Conservation (phyloP, 495 filamentous ascomycete species). For the Aspergillus nanangensis region DNA sequence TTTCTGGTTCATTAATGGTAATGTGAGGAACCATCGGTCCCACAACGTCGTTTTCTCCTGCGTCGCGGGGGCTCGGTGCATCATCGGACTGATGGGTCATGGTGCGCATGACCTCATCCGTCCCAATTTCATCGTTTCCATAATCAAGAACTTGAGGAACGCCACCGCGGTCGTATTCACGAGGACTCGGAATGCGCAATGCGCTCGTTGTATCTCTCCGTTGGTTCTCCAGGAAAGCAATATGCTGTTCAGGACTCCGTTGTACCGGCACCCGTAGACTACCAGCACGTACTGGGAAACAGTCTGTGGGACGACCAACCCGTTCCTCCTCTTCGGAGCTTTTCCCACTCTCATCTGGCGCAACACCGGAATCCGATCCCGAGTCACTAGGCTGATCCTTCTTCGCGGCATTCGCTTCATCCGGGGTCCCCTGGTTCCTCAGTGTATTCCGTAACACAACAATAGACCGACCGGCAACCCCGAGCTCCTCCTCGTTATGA, state of each 20-base stretch:
- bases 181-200: slow-evolving; percentile 79
- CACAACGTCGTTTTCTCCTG: slow-evolving; percentile 20
- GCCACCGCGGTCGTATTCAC: slow-evolving; percentile 78
- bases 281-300: slow-evolving; percentile 18
- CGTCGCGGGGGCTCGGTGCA: slow-evolving; percentile 12
- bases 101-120: slow-evolving; percentile 2
- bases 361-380: slow-evolving; percentile 19
- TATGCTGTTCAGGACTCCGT: slow-evolving; percentile 66
- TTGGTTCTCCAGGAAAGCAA: slow-evolving; percentile 81
- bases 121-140: slow-evolving; percentile 20
- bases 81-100: slow-evolving; percentile 10
- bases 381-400: slow-evolving; percentile 8
- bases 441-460: slow-evolving; percentile 59
- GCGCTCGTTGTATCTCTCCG: slow-evolving; percentile 70
- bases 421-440: slow-evolving; percentile 12
- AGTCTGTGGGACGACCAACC: slow-evolving; percentile 4
- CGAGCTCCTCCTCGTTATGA: slow-evolving; percentile 52
- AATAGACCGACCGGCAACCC: slow-evolving; percentile 69
- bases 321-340: slow-evolving; percentile 13
- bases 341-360: slow-evolving; percentile 11
- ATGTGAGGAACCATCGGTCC: slow-evolving; percentile 47
- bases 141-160: slow-evolving; percentile 58
- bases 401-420: not conserved
- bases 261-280: slow-evolving; percentile 46
- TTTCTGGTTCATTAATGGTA: slow-evolving; percentile 59